Percentiles rank a stretch among this genome's conserved stretches.
phyloP scores from a whole-genome alignment of 140 eudicot genomes.

The Artemisia princeps region DNA sequence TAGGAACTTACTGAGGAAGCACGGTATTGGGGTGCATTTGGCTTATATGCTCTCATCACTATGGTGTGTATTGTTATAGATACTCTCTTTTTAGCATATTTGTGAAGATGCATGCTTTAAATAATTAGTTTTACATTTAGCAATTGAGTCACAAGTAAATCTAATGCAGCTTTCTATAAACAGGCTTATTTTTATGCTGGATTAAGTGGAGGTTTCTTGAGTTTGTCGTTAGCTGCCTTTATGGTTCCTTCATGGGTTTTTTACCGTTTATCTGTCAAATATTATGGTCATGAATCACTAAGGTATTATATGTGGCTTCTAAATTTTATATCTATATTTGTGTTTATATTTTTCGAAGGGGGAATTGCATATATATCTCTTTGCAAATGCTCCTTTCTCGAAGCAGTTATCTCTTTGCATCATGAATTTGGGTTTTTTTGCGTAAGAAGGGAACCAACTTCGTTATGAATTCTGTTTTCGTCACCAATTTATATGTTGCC shows the following conservation, averaged over 20 bases:
- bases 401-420: slow-evolving; percentile 14
- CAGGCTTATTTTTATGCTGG: slow-evolving; percentile 73
- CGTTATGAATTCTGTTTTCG: too few relatives aligned
- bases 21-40: slow-evolving; percentile 96
- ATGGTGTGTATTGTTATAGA: slow-evolving; percentile 45
- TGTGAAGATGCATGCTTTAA: not conserved
- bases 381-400: too few relatives aligned
- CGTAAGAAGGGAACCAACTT: too few relatives aligned
- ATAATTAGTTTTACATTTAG: not conserved
- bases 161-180: slow-evolving; percentile 31
- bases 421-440: too few relatives aligned
- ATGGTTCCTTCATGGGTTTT: slow-evolving; percentile 79
- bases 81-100: slow-evolving; percentile 14
- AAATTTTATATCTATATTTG: not conserved
- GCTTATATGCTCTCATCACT: slow-evolving; percentile 60
- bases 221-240: slow-evolving; percentile 50
- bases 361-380: too few relatives aligned
- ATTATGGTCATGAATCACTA: slow-evolving; percentile 52
- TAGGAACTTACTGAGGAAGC: slow-evolving; percentile 76
- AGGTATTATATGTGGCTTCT: slow-evolving; percentile 32
- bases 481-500: too few relatives aligned
- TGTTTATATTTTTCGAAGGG: not conserved
- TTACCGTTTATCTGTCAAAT: slow-evolving; percentile 47
- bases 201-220: slow-evolving; percentile 83
- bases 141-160: slow-evolving; percentile 5